Conservation (phyloP, 2,329 filamentous ascomycete genomes). For the Clonostachys solani region DNA sequence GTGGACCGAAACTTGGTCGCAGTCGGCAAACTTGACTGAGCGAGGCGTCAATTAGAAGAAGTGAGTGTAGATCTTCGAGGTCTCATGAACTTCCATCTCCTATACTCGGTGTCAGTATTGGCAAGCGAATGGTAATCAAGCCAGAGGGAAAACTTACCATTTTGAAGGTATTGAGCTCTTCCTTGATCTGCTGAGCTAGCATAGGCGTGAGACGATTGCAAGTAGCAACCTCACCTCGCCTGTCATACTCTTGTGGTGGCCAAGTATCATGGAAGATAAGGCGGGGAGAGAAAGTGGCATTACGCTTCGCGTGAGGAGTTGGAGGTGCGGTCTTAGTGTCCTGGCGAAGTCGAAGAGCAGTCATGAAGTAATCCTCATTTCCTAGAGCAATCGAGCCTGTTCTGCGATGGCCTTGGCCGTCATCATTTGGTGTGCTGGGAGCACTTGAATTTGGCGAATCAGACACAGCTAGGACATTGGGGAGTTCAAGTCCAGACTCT, state of each 20-base stretch:
- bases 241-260: constrained; percentile 93
- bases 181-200: constrained; percentile 98
- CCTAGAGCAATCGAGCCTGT: constrained; percentile 69
- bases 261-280: constrained; percentile 96
- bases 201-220: constrained; percentile 97
- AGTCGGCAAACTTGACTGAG: not conserved
- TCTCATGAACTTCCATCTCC: constrained; percentile 99
- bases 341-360: constrained; percentile 66
- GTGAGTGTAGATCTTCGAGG: constrained; percentile 98
- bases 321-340: constrained; percentile 78
- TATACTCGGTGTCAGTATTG: constrained; percentile 39
- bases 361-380: constrained; percentile 87
- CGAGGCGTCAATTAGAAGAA: constrained; percentile 76
- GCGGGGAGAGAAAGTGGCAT: constrained; percentile 79
- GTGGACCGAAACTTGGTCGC: no score
- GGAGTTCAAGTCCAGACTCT: constrained; percentile 57
- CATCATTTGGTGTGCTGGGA: constrained; percentile 83
- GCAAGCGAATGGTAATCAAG: not conserved
- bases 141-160: constrained; percentile 49
- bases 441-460: constrained; percentile 83
- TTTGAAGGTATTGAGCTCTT: constrained; percentile 98
- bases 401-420: constrained; percentile 62
- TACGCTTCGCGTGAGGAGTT: constrained; percentile 69
- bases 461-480: constrained; percentile 57
- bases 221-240: constrained; percentile 91